Evolutionary conservation across 345 rosid genomes (phyloP).

Genomic region (Lenwebbia sp.): DNA sequence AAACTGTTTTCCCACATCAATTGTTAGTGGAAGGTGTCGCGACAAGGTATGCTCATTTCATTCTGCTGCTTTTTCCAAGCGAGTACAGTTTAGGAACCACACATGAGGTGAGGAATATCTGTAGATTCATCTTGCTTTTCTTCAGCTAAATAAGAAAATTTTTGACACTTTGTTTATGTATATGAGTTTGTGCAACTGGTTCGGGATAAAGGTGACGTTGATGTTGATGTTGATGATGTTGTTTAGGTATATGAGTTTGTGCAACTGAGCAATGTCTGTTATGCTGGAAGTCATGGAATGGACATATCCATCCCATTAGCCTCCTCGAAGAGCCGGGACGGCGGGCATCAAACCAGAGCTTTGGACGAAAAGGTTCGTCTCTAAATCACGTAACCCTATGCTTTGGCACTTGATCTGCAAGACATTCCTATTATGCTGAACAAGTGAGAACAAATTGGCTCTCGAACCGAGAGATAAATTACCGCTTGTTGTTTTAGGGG

Average conservation of each 20-base stretch:
- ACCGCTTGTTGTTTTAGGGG: neutral
- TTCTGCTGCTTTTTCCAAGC: neutral
- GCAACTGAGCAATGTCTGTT: slow-evolving; percentile 4
- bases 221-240: too few relatives aligned
- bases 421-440: neutral
- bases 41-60: slow-evolving; percentile 17
- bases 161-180: neutral
- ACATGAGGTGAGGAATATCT: neutral
- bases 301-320: slow-evolving; percentile 9
- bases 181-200: slow-evolving; percentile 4
- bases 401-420: neutral
- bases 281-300: slow-evolving; percentile 20
- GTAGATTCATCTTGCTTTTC: neutral
- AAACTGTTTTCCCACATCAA: slow-evolving; percentile 34
- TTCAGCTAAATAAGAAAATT: neutral
- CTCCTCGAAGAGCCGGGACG: neutral
- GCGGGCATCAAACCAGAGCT: neutral
- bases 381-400: neutral
- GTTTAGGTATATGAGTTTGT: slow-evolving; percentile 9
- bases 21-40: slow-evolving; percentile 36
- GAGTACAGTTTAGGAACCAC: neutral
- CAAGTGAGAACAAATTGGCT: neutral
- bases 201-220: too few relatives aligned
- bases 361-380: neutral
- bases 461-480: neutral